Evolutionary conservation across 2,329 filamentous ascomycete species (phyloP), one percentile per base, ranked within the genome.

Genomic region (Stagonosporopsis vannaccii): DNA sequence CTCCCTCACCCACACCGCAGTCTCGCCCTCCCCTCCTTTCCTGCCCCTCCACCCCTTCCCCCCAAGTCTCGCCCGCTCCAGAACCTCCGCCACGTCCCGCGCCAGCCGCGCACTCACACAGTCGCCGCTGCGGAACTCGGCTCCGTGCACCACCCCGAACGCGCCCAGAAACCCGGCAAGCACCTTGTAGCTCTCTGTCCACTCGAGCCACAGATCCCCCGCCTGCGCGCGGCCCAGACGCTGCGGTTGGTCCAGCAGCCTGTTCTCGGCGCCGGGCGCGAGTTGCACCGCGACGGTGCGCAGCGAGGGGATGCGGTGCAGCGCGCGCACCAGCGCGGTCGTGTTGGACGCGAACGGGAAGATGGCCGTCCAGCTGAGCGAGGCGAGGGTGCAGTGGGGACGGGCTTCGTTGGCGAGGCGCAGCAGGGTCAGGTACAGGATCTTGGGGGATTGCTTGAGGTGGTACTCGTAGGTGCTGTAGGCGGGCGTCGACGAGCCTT

Each of bases 381-480:
- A 77, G 13, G 77, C 75, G 40, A 88, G 68, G 48, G 71, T 71
- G 56, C 66, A 71, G 49, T 70, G 72, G 7, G 48, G 11, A 17
- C 61, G 44, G 0, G 62, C 59, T 55, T 72, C 65, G 43, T 66
- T 68, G 17, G 66, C 61, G 0, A 75, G 58, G 4, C 68, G 64
- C 2, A 71, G n/a, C 6, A 76, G 65, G 0, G 86, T 74, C 12
- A 82, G 79, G 20, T 80, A 79, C 1, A 90, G 76, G 52, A 90
- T 80, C 13, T 87, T 87, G 0, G 86, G 88, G 6, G 88, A 83
- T 1, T 81, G 79, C 40, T 86, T 85, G 32, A 87, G 79, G 67
- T 88, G 90, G 75, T 88, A 91, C 65, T 91, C 87, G 70, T 91
- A 89, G 4, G 85, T 87, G 42, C 83, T 83, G 75, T 91, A 93